phyloP scores from a whole-genome alignment of 2,329 filamentous ascomycete species.

The Ophiostoma sp. region DNA sequence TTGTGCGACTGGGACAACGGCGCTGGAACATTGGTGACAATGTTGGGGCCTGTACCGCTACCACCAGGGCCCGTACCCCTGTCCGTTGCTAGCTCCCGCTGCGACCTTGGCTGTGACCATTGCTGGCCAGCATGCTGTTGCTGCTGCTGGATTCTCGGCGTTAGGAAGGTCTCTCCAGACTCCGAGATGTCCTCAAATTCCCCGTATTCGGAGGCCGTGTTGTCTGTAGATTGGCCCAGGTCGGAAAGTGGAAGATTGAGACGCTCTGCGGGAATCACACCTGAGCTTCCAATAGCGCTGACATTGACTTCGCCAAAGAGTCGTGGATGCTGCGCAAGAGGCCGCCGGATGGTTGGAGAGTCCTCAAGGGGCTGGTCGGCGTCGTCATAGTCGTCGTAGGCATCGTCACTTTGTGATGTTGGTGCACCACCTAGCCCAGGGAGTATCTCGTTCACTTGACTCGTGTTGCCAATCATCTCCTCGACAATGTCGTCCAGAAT shows the following conservation, averaged over 20 bases:
- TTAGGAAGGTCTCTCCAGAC: constrained; percentile 27
- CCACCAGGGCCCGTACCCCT: no score
- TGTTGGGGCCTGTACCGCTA: constrained; percentile 23
- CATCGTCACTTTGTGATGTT: constrained; percentile 56
- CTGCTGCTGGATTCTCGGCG: constrained; percentile 19
- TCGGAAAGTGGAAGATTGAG: constrained; percentile 46
- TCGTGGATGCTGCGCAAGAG: constrained; percentile 29
- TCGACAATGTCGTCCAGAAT: constrained; percentile 29
- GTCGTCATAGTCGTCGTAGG: constrained; percentile 29
- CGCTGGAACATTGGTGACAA: constrained; percentile 25
- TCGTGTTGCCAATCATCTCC: constrained; percentile 31
- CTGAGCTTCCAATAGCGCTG: constrained; percentile 51
- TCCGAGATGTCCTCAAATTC: constrained; percentile 41
- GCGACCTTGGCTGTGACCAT: constrained; percentile 25
- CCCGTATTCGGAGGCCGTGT: no score
- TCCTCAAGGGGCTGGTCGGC: not conserved
- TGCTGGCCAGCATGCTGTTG: constrained; percentile 15
- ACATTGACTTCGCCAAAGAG: constrained; percentile 53
- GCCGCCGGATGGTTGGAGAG: constrained; percentile 8
- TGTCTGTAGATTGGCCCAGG: constrained; percentile 41
- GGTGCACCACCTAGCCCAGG: constrained; percentile 33
- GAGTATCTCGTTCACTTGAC: constrained; percentile 33
- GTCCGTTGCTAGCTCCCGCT: constrained; percentile 26
- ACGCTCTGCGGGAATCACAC: constrained; percentile 43
- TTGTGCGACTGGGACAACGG: constrained; percentile 26